Base-by-base conservation (phyloP, 2,329 filamentous ascomycete genomes). In the Basipetospora sp. region DNA sequence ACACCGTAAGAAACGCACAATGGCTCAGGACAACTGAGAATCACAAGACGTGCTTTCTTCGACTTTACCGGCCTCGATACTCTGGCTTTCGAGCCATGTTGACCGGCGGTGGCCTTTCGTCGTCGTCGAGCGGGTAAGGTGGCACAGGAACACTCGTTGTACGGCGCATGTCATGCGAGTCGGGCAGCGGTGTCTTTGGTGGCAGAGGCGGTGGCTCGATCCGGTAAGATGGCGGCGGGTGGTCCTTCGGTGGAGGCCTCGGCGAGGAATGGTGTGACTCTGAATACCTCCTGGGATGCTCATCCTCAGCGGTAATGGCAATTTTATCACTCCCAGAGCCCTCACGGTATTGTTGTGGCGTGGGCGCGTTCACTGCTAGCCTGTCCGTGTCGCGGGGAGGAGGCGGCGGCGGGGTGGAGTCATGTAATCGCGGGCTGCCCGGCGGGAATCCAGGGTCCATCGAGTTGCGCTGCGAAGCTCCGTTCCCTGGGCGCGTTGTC, bases 61-160 rank as follows among this genome's bases (percentile, higher is more conserved):
- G 6, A 4, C 18, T 4, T 31, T 15, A 32, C 20, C 68, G 60
- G 31, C 65, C 61, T 40, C 64, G 67, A 48, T 78, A 83, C 34
- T 81, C 78, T 1, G 88, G 88, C 56, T 94, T 94, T 47, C 78
- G 74, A 31, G 80, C 77, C 69, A 85, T 81, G 50, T 93, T 92
- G 6, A 92, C 85, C 5, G 72, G 65, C 3, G 88, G 88, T 14
- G 88, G 87, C 19, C 80, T 78, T 18, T 80, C 81, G 49, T 92
- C 80, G 31, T 77, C 72, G 32, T 76, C 77, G 34, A 83, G 59
- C 0, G 88, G 88, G 54, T 94, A 94, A 1, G 86, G 86, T 25
- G 83, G 67, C 8, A 62, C 54, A 1, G 55, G 44, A 5, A 53
- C 48, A 48, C 45, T 60, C 27, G 43, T 49, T 32, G 37, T 49